These are phyloP conservation scores for Zygosaccharomyces pseudorouxii DNA, from an alignment of 805 yeast species.

Conservation along the genomic window DNA sequence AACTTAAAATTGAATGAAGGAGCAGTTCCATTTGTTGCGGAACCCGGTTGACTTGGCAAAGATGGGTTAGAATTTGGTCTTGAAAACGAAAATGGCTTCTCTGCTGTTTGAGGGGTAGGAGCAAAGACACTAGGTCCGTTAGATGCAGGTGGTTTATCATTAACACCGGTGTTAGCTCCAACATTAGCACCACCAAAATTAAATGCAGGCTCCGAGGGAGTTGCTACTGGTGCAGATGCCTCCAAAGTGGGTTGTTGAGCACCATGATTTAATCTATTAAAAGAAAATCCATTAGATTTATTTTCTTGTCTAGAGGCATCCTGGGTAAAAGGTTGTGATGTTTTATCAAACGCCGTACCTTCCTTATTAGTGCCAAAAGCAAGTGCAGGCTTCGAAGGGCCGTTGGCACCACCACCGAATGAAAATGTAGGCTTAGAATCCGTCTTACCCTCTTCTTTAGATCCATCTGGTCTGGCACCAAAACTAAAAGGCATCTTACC, in stretches of 20 bases:
- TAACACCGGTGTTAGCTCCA: neutral
- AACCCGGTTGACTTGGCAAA: neutral
- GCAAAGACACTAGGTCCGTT: constrained; percentile 2
- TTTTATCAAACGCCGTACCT: constrained; percentile 1
- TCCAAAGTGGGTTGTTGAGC: neutral
- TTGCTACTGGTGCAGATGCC: constrained; percentile 4
- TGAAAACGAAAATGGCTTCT: constrained; percentile 2
- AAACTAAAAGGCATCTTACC: constrained; percentile 12
- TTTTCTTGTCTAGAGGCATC: neutral
- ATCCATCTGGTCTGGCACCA: constrained; percentile 2
- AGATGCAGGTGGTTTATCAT: neutral
- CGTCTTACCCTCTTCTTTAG: neutral
- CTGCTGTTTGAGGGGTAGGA: neutral
- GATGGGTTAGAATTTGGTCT: neutral
- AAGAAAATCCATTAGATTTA: constrained; percentile 1
- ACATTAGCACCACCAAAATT: constrained; percentile 4
- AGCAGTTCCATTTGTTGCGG: neutral
- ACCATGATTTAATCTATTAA: neutral
- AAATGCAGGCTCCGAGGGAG: constrained; percentile 5
- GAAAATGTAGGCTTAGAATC: constrained; percentile 7
- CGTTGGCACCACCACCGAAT: constrained; percentile 4
- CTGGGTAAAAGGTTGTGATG: neutral
- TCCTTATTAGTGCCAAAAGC: constrained; percentile 8
- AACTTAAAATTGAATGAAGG: constrained; percentile 7
- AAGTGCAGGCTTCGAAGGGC: constrained; percentile 1